phyloP scores from a whole-genome alignment of 306 rosid species.

The Alnus rubra region DNA sequence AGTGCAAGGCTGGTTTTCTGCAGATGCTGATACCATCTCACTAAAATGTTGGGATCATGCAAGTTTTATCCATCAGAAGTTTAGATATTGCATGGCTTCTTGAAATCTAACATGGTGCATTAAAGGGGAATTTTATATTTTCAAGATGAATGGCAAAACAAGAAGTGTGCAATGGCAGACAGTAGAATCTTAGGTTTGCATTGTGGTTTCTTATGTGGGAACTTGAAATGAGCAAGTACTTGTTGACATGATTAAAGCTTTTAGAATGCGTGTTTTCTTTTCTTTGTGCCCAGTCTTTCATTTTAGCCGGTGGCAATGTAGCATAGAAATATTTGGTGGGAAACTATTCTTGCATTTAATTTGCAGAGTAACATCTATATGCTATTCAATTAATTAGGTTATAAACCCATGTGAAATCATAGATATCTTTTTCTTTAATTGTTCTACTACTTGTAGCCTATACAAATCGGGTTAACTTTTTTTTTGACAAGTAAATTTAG shows the following conservation, averaged over 20 bases:
- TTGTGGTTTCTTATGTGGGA: neutral
- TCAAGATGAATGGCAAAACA: neutral
- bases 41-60: constrained; percentile 95
- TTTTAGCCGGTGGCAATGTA: too few relatives aligned
- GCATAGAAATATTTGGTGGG: too few relatives aligned
- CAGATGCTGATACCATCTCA: constrained; percentile 90
- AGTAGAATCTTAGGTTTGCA: neutral
- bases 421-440: neutral
- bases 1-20: constrained; percentile 99
- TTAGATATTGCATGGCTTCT: neutral
- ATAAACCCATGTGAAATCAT: too few relatives aligned
- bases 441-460: neutral
- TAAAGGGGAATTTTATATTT: neutral
- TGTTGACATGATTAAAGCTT: neutral
- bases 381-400: too few relatives aligned
- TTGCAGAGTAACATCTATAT: too few relatives aligned
- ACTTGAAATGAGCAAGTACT: neutral
- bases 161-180: neutral
- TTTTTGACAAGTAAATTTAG: too few relatives aligned
- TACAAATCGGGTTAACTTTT: too few relatives aligned
- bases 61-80: constrained; percentile 25
- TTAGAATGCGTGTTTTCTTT: neutral
- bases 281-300: too few relatives aligned
- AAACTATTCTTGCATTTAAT: too few relatives aligned
- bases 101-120: too few relatives aligned